Evolutionary conservation across 2,329 filamentous ascomycete species (phyloP).

Genomic region (Dothiorella sarmentorum): DNA sequence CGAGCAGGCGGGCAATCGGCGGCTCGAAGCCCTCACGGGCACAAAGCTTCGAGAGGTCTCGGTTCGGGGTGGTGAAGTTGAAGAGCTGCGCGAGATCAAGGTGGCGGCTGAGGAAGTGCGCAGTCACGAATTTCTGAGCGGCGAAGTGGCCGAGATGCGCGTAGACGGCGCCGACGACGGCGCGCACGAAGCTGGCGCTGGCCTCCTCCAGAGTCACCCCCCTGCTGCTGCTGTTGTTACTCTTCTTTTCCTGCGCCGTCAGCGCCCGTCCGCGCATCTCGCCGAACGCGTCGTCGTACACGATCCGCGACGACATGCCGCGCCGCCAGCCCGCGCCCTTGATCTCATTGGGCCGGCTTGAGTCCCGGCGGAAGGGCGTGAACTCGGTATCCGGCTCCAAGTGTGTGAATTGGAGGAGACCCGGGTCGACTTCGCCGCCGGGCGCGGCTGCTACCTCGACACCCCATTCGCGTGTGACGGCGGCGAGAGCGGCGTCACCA

Average conservation of each 20-base stretch:
- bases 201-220: slow-evolving; percentile 25
- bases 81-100: slow-evolving; percentile 77
- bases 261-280: slow-evolving; percentile 44
- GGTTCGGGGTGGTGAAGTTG: slow-evolving; percentile 76
- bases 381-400: slow-evolving; percentile 29
- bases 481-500: slow-evolving; percentile 69
- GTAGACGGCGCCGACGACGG: slow-evolving; percentile 80
- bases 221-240: slow-evolving; percentile 15
- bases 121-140: slow-evolving; percentile 77
- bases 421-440: slow-evolving; percentile 87
- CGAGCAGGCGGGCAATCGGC: slow-evolving; percentile 81
- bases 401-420: slow-evolving; percentile 74
- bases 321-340: slow-evolving; percentile 29
- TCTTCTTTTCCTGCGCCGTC: not conserved
- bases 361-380: slow-evolving; percentile 24
- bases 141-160: slow-evolving; percentile 74
- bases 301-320: slow-evolving; percentile 63
- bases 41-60: slow-evolving; percentile 80
- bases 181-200: slow-evolving; percentile 63
- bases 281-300: slow-evolving; percentile 83
- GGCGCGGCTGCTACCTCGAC: slow-evolving; percentile 83
- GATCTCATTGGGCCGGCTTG: slow-evolving; percentile 27
- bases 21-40: slow-evolving; percentile 83
- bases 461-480: slow-evolving; percentile 82
- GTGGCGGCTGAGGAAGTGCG: slow-evolving; percentile 77